Conservation (phyloP, 805 yeast genomes). For the Ogataea nonfermentans region DNA sequence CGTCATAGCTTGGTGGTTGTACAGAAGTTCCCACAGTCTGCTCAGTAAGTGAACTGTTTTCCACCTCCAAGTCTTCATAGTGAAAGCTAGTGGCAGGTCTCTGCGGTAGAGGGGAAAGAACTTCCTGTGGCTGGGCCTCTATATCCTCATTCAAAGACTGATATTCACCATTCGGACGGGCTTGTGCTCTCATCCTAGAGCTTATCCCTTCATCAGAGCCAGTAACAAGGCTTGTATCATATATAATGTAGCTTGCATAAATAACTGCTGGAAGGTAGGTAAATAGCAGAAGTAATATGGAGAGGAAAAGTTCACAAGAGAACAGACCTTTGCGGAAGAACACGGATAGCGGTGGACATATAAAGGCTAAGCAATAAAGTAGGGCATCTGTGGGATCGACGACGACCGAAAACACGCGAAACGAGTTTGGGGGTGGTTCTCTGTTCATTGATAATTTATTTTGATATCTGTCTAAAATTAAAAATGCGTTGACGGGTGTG, state of each 20-base stretch:
- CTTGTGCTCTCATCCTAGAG: conserved; percentile 10
- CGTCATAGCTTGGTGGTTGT: conserved; percentile 26
- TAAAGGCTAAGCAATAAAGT: conserved; percentile 56
- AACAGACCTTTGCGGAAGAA: conserved; percentile 62
- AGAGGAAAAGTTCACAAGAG: conserved; percentile 48
- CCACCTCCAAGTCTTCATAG: conserved; percentile 10
- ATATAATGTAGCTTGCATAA: conserved; percentile 48
- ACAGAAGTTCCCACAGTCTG: conserved; percentile 9
- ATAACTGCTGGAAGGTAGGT: conserved; percentile 53
- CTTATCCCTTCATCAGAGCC: conserved; percentile 24
- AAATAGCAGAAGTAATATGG: conserved; percentile 42
- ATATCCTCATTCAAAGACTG: conserved; percentile 4
- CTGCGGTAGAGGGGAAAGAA: conserved; percentile 9
- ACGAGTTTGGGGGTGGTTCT: conserved; percentile 18
- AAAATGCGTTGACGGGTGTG: not conserved
- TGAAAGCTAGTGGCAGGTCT: conserved; percentile 4
- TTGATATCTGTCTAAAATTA: not conserved
- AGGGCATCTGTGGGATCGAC: conserved; percentile 46
- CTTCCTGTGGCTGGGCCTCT: conserved; percentile 9
- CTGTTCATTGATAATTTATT: conserved; percentile 4
- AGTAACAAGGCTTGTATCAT: conserved; percentile 27
- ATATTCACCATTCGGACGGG: conserved; percentile 3
- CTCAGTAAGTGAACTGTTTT: conserved; percentile 4
- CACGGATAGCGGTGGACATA: conserved; percentile 76
- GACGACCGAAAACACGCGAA: conserved; percentile 15